Base-by-base conservation (phyloP, 306 rosid genomes). In the Astragalus glycyphyllos region DNA sequence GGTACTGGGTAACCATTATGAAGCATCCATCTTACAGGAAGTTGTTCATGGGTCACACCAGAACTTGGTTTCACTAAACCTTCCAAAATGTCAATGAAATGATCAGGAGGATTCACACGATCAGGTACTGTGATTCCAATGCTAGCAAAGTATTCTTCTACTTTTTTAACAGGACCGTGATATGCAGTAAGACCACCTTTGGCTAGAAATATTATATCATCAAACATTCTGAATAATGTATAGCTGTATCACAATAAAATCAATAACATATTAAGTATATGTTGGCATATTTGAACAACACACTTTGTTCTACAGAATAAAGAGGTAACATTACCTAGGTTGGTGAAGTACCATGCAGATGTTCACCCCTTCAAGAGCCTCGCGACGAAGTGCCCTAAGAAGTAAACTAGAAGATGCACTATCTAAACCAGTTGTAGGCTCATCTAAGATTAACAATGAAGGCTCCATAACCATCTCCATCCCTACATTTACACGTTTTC, bases 391-490 rank as follows among this genome's bases (percentile, higher is more conserved):
- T 51, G 96, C 86, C 79, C 74, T 88, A 57, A 90, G 89, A 29
- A 90, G 88, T 73, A 90, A 79, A 62, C 80, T 80, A 42, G 96
- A 90, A 76, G 96, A 90, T 29, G 96, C 85, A 72, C 96, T 90
- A 55, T 90, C 96, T 62, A 90, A 63, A 75, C 96, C 96, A 78
- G 92, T 80, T 47, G 96, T 85, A 65, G 96, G 96, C 75, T 90
- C 96, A 77, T 90, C 96, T 73, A 90, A 81, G 77, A 90, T 87
- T 70, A 90, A 74, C 29, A 90, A 84, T 40, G 96, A 90, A 60
- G 96, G 96, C 59, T 90, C 96, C 90, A 90, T 90, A 73, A 90
- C 96, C 96, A 90, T 90, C 82, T 90, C 96, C 77, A 90, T 40
- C 47, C 92, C 96, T 61, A 90, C 96, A 75, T 90, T 90, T 68